These are phyloP conservation scores for Calonectria multiphialidica DNA, from an alignment of 2,329 filamentous ascomycete species.

Conservation along the genomic window DNA sequence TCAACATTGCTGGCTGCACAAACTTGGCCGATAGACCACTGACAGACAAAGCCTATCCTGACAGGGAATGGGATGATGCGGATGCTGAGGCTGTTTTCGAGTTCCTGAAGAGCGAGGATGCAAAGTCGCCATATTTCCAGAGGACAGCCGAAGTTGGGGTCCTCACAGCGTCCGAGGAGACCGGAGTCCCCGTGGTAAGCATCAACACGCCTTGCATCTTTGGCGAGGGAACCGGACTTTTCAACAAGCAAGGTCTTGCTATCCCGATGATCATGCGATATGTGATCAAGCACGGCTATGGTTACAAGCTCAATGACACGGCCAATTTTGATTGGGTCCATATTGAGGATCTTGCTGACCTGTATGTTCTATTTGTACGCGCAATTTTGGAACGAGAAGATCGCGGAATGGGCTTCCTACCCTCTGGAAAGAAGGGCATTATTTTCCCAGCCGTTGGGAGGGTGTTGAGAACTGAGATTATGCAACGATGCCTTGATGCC, in stretches of 20 bases:
- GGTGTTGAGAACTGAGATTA: conserved; percentile 4
- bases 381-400: conserved; percentile 15
- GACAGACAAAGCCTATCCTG: not conserved
- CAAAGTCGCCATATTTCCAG: conserved; percentile 5
- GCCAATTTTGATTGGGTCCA: conserved; percentile 17
- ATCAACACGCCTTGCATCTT: conserved; percentile 16
- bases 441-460: conserved; percentile 9
- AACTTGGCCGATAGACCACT: conserved; percentile 14
- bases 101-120: conserved; percentile 19
- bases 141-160: conserved; percentile 14
- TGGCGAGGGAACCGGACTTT: conserved; percentile 12
- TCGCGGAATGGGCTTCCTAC: conserved; percentile 11
- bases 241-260: conserved; percentile 15
- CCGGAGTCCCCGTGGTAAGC: conserved; percentile 13
- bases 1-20: conserved; percentile 15
- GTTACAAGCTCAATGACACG: conserved; percentile 21
- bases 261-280: conserved; percentile 14
- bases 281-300: conserved; percentile 15
- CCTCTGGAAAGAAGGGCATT: conserved; percentile 15
- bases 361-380: conserved; percentile 12
- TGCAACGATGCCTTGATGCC: conserved; percentile 15
- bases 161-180: conserved; percentile 6
- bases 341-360: conserved; percentile 23
- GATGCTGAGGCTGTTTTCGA: conserved; percentile 10
- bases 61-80: conserved; percentile 11